These are phyloP conservation scores for Triticum turgidum DNA, from an alignment of 176 grass and related monocot genomes.

Conservation along the genomic window DNA sequence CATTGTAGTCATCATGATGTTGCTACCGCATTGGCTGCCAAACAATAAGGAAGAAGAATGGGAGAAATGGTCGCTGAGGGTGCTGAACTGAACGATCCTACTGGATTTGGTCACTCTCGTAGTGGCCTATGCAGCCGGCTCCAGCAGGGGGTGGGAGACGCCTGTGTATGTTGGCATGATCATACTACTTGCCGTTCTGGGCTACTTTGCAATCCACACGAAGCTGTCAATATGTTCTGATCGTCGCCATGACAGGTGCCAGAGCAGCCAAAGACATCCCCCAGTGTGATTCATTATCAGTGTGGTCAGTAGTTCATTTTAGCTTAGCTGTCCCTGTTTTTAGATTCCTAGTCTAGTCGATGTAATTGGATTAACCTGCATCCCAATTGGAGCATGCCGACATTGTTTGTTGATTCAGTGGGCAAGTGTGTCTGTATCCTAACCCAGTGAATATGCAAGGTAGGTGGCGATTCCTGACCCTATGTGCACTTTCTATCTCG, in stretches of 20 bases:
- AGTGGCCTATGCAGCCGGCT: conserved; percentile 1
- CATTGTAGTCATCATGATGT: background rate
- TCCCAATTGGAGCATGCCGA: too few species aligned
- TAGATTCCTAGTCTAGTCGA: background rate
- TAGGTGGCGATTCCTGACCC: background rate
- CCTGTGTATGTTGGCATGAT: background rate
- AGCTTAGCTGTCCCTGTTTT: background rate
- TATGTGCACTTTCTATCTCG: background rate
- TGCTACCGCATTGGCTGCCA: background rate
- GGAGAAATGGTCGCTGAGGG: background rate
- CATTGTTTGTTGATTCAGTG: background rate
- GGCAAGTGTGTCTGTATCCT: background rate
- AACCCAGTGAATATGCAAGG: background rate
- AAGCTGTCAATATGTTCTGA: background rate
- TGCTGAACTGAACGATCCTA: background rate
- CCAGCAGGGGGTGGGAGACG: background rate
- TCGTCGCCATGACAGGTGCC: background rate
- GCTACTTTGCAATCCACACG: background rate
- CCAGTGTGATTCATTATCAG: background rate
- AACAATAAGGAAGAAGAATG: background rate
- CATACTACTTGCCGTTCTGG: background rate
- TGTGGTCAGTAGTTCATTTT: background rate
- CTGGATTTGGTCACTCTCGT: conserved; percentile 27
- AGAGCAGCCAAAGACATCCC: background rate
- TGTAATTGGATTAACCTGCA: background rate